Conservation (phyloP, 2,329 filamentous ascomycete genomes). For the Zasmidium citrigriseum region DNA sequence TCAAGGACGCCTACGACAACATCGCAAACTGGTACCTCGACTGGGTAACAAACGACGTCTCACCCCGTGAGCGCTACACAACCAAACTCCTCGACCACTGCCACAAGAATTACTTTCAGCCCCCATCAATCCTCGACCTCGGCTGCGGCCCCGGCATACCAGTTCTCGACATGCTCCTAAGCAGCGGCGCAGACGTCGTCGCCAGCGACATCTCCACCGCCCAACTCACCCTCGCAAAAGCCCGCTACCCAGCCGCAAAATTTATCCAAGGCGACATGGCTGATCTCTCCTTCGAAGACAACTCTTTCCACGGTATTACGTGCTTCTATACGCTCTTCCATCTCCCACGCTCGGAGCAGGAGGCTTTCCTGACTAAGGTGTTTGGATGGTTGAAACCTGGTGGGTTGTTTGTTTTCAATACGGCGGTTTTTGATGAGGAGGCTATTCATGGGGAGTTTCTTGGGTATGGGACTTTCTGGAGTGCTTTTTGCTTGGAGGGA, state of each 20-base stretch:
- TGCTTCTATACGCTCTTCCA: constrained; percentile 30
- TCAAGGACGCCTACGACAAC: constrained; percentile 37
- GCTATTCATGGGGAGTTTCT: constrained; percentile 30
- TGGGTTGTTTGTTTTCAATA: constrained; percentile 24
- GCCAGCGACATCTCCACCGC: constrained; percentile 28
- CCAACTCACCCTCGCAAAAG: constrained; percentile 22
- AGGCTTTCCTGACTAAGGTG: constrained; percentile 21
- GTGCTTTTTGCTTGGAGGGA: constrained; percentile 33
- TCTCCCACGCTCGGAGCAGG: constrained; percentile 27
- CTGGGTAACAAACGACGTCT: constrained; percentile 35
- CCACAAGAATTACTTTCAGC: constrained; percentile 12
- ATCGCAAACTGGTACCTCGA: constrained; percentile 39
- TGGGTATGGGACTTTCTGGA: constrained; percentile 32
- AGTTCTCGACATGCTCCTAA: constrained; percentile 26
- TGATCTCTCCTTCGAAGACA: constrained; percentile 20
- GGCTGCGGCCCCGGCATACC: constrained; percentile 46
- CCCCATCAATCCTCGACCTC: constrained; percentile 39
- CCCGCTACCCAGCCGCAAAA: constrained; percentile 7
- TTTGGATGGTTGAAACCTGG: constrained; percentile 25
- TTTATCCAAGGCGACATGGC: constrained; percentile 26
- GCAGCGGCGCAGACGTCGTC: constrained; percentile 20
- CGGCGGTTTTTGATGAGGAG: constrained; percentile 25
- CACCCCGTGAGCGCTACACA: constrained; percentile 37
- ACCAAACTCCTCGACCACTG: constrained; percentile 27
- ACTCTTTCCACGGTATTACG: constrained; percentile 21